Evolutionary conservation across 1,139 yeast species (phyloP), one percentile per base, ranked within the genome.

Genomic region (Suhomyces atakaporum): DNA sequence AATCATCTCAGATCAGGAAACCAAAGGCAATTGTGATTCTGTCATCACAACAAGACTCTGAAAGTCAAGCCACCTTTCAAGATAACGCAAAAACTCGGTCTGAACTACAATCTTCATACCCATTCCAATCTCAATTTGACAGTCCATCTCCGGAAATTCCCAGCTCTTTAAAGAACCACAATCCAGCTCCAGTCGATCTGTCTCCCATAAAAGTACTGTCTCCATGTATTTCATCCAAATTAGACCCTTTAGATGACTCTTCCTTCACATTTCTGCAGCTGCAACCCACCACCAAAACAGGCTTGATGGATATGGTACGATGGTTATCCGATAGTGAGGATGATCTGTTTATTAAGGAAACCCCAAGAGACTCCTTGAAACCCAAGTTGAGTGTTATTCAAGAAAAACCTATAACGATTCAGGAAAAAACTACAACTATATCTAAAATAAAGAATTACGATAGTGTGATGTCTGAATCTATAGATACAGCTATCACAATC

Each of bases 321-420:
- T 60, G 66, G 66, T 44, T 60, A 8, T 57, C 61, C 16, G 58
- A 55, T 27, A 52, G 60, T 18, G 60, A 53, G 5, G 56, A 51
- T 5, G 57, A 54, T 4, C 27, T n/a, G 28, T 30, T 16, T 11
- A 8, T 2, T 7, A 24, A 24, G 26, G 26, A 24, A 5, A 6
- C 26, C 4, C 15, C 5, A 10, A 22, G 5, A 22, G 12, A n/a
- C 6, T n/a, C 12, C n/a, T 22, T n/a, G 10, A 22, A 22, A 8
- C 11, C 11, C 6, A n/a, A 8, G 12, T n/a, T 22, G 5, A 5
- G n/a, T n/a, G 12, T 8, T 5, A n/a, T 22, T 8, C 6, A 22
- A n/a, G 23, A 18, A 27, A 11, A 16, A 12, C 16, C 10, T 25
- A n/a, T n/a, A n/a, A n/a, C n/a, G n/a, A n/a, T n/a, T n/a, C n/a